phyloP scores from a whole-genome alignment of 495 filamentous ascomycete species.

The Talaromyces borbonicus region DNA sequence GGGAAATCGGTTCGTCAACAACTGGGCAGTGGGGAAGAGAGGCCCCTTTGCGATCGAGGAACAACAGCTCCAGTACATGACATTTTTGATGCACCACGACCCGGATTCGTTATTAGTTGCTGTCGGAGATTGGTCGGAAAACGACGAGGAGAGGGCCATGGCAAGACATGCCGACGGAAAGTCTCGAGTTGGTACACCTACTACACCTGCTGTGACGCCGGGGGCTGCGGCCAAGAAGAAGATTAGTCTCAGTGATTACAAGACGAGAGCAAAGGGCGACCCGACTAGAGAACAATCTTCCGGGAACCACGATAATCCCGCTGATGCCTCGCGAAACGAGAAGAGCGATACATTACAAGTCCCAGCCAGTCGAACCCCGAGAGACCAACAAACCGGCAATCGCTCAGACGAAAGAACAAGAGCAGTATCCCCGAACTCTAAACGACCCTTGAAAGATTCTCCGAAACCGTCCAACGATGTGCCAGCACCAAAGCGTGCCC shows the following conservation, averaged over 20 bases:
- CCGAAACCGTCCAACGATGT: constrained; percentile 15
- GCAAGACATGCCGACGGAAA: constrained; percentile 23
- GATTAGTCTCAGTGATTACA: constrained; percentile 42
- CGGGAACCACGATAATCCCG: neutral
- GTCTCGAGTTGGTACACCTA: constrained; percentile 15
- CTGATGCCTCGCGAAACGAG: constrained; percentile 15
- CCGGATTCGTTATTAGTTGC: constrained; percentile 37
- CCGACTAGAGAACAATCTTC: neutral
- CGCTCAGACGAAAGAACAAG: constrained; percentile 8
- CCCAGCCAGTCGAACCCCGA: constrained; percentile 13
- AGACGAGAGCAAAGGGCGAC: constrained; percentile 30
- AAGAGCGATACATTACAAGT: constrained; percentile 14
- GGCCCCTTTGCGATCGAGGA: constrained; percentile 38
- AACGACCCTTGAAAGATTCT: constrained; percentile 19
- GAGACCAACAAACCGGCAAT: constrained; percentile 9
- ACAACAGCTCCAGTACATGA: constrained; percentile 45
- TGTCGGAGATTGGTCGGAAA: constrained; percentile 45
- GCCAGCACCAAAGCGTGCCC: constrained; percentile 22
- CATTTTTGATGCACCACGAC: constrained; percentile 40
- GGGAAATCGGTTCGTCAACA: constrained; percentile 27
- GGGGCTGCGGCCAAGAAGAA: constrained; percentile 33
- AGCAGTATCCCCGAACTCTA: constrained; percentile 13
- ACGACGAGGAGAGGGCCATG: constrained; percentile 38
- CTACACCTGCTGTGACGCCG: constrained; percentile 24
- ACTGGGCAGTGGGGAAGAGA: constrained; percentile 41